Conservation (phyloP, 805 yeast species). For the Saccharomycopsis sp. region DNA sequence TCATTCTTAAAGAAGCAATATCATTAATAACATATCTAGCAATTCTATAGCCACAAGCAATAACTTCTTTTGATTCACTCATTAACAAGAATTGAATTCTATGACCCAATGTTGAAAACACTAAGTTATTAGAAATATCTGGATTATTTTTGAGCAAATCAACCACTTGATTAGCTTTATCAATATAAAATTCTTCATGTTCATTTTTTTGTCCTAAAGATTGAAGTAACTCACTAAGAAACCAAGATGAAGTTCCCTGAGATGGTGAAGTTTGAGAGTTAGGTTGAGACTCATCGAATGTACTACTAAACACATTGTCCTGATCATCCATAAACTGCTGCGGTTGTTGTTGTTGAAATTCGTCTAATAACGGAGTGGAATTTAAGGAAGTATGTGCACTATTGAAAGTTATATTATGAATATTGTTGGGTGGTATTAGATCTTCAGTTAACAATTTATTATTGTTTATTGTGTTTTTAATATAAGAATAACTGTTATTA, state of each 20-base stretch:
- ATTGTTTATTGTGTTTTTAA: background rate
- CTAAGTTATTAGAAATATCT: constrained; percentile 52
- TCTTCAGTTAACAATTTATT: no score
- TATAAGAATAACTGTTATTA: constrained; percentile 3
- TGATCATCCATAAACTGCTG: background rate
- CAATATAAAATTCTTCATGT: constrained; percentile 39
- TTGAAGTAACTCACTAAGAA: constrained; percentile 51
- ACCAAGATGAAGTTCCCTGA: constrained; percentile 33
- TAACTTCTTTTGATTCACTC: constrained; percentile 47
- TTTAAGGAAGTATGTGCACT: constrained; percentile 10
- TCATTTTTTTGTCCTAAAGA: constrained; percentile 41
- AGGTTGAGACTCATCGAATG: background rate
- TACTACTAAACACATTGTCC: background rate
- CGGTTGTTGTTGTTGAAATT: background rate
- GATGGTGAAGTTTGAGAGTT: background rate
- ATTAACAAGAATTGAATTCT: constrained; percentile 52
- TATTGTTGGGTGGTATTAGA: constrained; percentile 4
- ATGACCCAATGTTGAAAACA: constrained; percentile 43
- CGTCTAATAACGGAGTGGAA: constrained; percentile 8
- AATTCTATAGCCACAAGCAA: constrained; percentile 68
- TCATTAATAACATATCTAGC: constrained; percentile 54
- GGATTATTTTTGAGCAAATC: constrained; percentile 46
- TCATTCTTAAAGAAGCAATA: constrained; percentile 41
- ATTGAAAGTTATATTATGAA: constrained; percentile 8
- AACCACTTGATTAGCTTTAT: constrained; percentile 58